phyloP scores from a whole-genome alignment of 148 eudicot species.

The Camellia lanceoleosa region DNA sequence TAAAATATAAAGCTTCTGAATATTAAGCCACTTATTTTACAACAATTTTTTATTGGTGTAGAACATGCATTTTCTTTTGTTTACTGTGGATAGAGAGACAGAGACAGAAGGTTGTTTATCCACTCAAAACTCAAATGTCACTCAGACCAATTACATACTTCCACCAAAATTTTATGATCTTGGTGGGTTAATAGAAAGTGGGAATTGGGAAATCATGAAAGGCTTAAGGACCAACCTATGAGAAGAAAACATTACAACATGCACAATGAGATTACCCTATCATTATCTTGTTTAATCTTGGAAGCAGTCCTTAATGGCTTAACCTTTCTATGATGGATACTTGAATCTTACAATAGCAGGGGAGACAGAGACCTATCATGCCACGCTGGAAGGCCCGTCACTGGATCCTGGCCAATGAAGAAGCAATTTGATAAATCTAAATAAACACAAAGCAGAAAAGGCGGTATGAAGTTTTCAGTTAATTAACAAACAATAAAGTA shows the following conservation, averaged over 20 bases:
- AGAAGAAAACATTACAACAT: not conserved
- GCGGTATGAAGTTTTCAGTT: not conserved
- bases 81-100: not conserved
- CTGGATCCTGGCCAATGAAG: slow-evolving; percentile 63
- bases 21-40: not conserved
- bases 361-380: slow-evolving; percentile 73
- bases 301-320: slow-evolving; percentile 12
- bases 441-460: slow-evolving; percentile 1
- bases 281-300: slow-evolving; percentile 10
- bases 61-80: not conserved
- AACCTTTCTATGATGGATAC: slow-evolving; percentile 13
- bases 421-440: slow-evolving; percentile 9
- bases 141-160: not conserved
- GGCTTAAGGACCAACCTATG: not conserved
- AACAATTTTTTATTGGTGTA: not conserved
- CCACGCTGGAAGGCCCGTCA: slow-evolving; percentile 78
- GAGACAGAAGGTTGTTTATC: not conserved
- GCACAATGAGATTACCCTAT: slow-evolving; percentile 6
- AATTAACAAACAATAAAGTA: not conserved
- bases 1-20: not conserved
- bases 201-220: not conserved
- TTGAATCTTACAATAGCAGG: slow-evolving; percentile 61
- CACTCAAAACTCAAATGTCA: not conserved
- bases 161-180: not conserved
- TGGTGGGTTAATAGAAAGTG: not conserved